These are phyloP conservation scores for Amniculicola lignicola DNA, from an alignment of 495 filamentous ascomycete species.

Conservation along the genomic window DNA sequence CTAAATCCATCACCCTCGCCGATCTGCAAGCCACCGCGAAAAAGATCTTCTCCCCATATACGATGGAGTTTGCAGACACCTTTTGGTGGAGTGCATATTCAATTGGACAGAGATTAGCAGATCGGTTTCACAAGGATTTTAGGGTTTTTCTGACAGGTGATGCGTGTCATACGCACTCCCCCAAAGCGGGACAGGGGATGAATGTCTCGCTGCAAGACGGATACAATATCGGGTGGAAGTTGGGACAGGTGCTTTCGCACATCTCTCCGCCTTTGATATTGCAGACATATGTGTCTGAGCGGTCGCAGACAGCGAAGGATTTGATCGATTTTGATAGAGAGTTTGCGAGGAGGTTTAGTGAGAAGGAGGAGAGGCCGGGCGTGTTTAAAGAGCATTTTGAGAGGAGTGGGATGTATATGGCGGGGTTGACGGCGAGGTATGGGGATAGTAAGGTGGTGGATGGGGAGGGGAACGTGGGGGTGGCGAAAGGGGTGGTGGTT, in stretches of 20 bases:
- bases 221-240: conserved; percentile 78
- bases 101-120: conserved; percentile 58
- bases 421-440: conserved; percentile 60
- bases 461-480: conserved; percentile 15
- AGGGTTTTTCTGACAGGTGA: conserved; percentile 59
- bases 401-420: conserved; percentile 60
- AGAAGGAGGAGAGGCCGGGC: conserved; percentile 17
- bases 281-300: conserved; percentile 67
- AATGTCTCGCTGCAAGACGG: conserved; percentile 43
- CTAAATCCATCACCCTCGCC: conserved; percentile 48
- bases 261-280: conserved; percentile 55
- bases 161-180: conserved; percentile 61
- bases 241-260: conserved; percentile 61
- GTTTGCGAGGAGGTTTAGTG: conserved; percentile 61
- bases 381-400: conserved; percentile 58
- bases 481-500: conserved; percentile 48
- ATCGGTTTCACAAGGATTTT: conserved; percentile 53
- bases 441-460: conserved; percentile 16
- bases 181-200: conserved; percentile 58
- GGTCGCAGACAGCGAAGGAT: conserved; percentile 63
- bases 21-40: conserved; percentile 57
- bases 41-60: conserved; percentile 57
- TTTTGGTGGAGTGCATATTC: conserved; percentile 61
- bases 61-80: conserved; percentile 50
- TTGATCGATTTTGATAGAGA: conserved; percentile 71